Evolutionary conservation across 148 eudicot genomes (phyloP).

Genomic region (Heliosperma pusillum): DNA sequence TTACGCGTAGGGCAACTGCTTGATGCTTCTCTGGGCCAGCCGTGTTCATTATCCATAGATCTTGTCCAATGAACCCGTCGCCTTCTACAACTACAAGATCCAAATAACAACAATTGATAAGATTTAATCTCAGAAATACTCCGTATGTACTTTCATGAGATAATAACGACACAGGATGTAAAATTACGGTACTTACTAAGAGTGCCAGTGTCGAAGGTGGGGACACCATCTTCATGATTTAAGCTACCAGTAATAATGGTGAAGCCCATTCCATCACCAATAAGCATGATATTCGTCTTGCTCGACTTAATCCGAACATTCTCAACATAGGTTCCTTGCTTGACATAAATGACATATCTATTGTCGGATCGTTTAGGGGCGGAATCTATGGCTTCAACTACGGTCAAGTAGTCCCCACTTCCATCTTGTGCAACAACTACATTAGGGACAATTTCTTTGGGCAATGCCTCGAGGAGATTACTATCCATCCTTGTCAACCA

Average conservation of each 20-base stretch:
- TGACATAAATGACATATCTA: conserved; percentile 41
- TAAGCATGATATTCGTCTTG: conserved; percentile 27
- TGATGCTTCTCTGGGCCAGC: conserved; percentile 19
- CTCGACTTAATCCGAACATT: conserved; percentile 14
- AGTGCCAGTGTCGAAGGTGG: conserved; percentile 36
- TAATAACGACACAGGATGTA: no score
- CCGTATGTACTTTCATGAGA: no score
- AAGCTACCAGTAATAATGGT: conserved; percentile 49
- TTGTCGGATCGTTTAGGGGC: conserved; percentile 23
- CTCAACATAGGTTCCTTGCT: conserved; percentile 53
- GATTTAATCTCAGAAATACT: not conserved
- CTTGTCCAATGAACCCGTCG: not conserved
- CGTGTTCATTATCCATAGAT: conserved; percentile 11
- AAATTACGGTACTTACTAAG: conserved; percentile 34
- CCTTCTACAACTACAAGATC: not conserved
- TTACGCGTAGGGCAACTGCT: conserved; percentile 21
- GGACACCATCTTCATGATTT: conserved; percentile 26
- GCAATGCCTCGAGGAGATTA: not conserved
- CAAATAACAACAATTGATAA: not conserved
- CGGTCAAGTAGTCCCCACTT: conserved; percentile 44
- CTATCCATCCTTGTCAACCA: not conserved
- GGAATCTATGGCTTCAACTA: conserved; percentile 35
- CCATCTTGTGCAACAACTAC: conserved; percentile 62
- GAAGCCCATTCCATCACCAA: conserved; percentile 53
- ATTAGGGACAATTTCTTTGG: conserved; percentile 16